Evolutionary conservation across 495 filamentous ascomycete genomes (phyloP).

Genomic region (Hyaloscypha variabilis): DNA sequence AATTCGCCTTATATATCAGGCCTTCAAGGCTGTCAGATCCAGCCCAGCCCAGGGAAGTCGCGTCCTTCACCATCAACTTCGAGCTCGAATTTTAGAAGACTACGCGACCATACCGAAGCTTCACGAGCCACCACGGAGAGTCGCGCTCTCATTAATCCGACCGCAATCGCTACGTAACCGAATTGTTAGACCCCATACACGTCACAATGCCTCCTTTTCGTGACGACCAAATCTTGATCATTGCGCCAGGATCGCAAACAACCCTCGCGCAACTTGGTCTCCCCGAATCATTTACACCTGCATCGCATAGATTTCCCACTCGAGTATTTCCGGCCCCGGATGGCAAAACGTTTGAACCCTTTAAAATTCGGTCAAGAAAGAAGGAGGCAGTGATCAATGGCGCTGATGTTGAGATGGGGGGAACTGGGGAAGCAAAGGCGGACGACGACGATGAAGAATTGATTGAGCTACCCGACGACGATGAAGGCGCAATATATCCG

Average conservation of each 20-base stretch:
- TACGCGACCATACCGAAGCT: no score
- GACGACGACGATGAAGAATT: slow-evolving; percentile 53
- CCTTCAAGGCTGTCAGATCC: no score
- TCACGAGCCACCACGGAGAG: no score
- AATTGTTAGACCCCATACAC: no score
- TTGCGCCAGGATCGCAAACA: slow-evolving; percentile 91
- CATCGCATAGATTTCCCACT: slow-evolving; percentile 77
- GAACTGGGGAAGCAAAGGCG: slow-evolving; percentile 31
- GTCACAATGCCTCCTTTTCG: slow-evolving; percentile 46
- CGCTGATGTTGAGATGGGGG: slow-evolving; percentile 50
- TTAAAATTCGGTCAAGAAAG: slow-evolving; percentile 73
- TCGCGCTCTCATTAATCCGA: no score
- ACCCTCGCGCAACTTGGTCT: slow-evolving; percentile 94
- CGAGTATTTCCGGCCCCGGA: slow-evolving; percentile 87
- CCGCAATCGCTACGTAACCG: no score
- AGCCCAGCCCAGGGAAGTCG: no score
- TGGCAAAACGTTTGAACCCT: slow-evolving; percentile 77
- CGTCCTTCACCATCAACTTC: no score
- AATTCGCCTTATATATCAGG: no score
- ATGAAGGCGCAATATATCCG: slow-evolving; percentile 88
- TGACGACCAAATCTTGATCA: slow-evolving; percentile 59
- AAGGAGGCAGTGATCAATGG: slow-evolving; percentile 52
- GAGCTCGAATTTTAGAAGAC: no score
- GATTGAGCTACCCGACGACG: slow-evolving; percentile 85
- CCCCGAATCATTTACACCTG: slow-evolving; percentile 87